Conservation (phyloP, 1,284 basidiomycete species). For the Neolentinus lepideus region DNA sequence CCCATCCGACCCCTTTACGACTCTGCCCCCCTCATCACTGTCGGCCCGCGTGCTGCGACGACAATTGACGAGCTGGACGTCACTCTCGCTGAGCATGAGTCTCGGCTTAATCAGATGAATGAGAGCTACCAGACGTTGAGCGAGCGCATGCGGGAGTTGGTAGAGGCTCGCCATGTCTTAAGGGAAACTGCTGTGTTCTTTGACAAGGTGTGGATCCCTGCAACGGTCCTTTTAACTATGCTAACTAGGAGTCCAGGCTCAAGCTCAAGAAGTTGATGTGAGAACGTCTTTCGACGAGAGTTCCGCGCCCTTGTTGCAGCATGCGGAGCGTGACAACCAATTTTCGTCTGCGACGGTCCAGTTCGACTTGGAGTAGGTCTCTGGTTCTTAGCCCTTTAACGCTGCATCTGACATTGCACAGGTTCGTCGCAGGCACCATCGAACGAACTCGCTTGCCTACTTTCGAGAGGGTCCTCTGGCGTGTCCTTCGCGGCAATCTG, state of each 20-base stretch:
- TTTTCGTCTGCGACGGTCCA: constrained; percentile 44
- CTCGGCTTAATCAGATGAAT: constrained; percentile 88
- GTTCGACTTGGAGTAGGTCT: constrained; percentile 81
- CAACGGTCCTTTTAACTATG: constrained; percentile 3
- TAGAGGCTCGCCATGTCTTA: constrained; percentile 92
- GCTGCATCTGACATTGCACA: constrained; percentile 19
- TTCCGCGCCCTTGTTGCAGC: constrained; percentile 85
- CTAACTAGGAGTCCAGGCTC: constrained; percentile 48
- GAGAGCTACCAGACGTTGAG: constrained; percentile 87
- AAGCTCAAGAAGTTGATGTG: constrained; percentile 73
- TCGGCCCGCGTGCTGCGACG: constrained; percentile 87
- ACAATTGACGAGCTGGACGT: constrained; percentile 92
- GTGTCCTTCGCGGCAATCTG: constrained; percentile 94
- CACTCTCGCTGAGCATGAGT: constrained; percentile 85
- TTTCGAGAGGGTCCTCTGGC: constrained; percentile 97
- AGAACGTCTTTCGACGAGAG: constrained; percentile 91
- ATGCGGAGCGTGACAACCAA: constrained; percentile 79
- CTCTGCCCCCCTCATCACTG: constrained; percentile 75
- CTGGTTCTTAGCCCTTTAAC: constrained; percentile 4
- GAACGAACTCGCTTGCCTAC: constrained; percentile 89
- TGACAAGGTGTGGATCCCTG: constrained; percentile 59
- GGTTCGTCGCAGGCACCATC: constrained; percentile 95
- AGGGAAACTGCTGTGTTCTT: constrained; percentile 97
- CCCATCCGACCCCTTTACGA: constrained; percentile 80
- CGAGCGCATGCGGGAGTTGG: constrained; percentile 80